Evolutionary conservation across 192 early-diverging fungal species (phyloP).

Genomic region (Coemansia sp.): DNA sequence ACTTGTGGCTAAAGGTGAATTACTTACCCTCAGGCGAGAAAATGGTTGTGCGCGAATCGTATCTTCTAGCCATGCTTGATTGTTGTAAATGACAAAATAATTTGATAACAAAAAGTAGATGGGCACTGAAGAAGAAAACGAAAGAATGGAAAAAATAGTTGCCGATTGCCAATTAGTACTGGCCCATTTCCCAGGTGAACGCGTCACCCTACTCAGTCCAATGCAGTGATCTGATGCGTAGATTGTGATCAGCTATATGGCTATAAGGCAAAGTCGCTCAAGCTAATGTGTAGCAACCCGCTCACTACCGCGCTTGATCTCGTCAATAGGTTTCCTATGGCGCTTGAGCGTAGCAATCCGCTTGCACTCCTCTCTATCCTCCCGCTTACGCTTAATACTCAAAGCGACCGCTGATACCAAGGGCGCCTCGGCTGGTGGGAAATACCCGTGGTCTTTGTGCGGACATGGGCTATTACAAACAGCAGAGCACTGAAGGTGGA

Average conservation of each 20-base stretch:
- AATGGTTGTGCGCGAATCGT: slow-evolving; percentile 98
- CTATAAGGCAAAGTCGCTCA: too few relatives aligned
- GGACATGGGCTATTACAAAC: too few relatives aligned
- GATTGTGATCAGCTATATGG: not conserved
- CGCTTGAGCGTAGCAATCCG: too few relatives aligned
- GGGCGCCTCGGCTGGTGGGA: too few relatives aligned
- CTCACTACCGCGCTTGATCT: too few relatives aligned
- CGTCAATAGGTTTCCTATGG: too few relatives aligned
- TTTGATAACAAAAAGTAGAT: not conserved
- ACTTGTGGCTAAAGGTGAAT: not conserved
- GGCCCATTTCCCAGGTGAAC: not conserved
- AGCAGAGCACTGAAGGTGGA: too few relatives aligned
- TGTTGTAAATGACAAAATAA: not conserved
- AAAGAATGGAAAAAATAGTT: not conserved
- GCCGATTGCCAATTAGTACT: not conserved
- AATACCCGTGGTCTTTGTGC: too few relatives aligned
- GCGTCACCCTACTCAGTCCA: not conserved
- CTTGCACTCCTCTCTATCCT: too few relatives aligned
- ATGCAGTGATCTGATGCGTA: not conserved
- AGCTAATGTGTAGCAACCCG: too few relatives aligned
- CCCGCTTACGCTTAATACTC: too few relatives aligned
- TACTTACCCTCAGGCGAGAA: slow-evolving; percentile 97
- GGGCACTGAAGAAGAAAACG: not conserved
- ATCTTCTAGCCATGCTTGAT: slow-evolving; percentile 87
- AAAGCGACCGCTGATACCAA: too few relatives aligned